Evolutionary conservation across 2,329 filamentous ascomycete genomes (phyloP).

Genomic region (Penicillium paneum): DNA sequence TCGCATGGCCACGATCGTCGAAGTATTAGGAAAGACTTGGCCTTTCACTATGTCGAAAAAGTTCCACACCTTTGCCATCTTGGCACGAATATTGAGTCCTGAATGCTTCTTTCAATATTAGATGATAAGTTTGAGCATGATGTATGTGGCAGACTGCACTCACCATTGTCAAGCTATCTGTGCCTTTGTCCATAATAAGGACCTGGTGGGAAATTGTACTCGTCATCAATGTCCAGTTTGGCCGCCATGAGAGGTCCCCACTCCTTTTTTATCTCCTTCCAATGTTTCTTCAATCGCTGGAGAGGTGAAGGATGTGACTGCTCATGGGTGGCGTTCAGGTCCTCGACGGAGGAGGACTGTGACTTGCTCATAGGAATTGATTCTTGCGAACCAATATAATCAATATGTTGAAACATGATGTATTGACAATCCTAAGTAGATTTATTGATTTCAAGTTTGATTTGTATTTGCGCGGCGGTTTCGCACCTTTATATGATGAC

Average conservation of each 20-base stretch:
- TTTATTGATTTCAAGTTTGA: background rate
- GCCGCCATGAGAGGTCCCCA: slow-evolving; percentile 22
- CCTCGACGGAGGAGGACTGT: background rate
- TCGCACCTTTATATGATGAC: slow-evolving; percentile 1
- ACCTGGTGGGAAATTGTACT: slow-evolving; percentile 22
- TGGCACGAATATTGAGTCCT: background rate
- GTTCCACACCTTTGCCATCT: background rate
- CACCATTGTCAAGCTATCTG: slow-evolving; percentile 1
- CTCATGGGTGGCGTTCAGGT: background rate
- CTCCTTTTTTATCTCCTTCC: slow-evolving; percentile 8
- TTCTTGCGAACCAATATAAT: background rate
- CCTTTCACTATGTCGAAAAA: background rate
- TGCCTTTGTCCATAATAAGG: slow-evolving; percentile 21
- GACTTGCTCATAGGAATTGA: background rate
- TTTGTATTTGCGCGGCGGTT: background rate
- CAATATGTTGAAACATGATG: background rate
- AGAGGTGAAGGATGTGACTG: background rate
- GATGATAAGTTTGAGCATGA: background rate
- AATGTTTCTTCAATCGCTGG: slow-evolving; percentile 10
- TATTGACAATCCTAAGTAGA: background rate
- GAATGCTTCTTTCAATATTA: background rate
- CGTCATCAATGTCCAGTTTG: slow-evolving; percentile 18
- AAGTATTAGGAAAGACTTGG: background rate
- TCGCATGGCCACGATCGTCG: background rate
- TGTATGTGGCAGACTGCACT: background rate